Percentiles rank a stretch among this genome's conserved stretches.
Evolutionary conservation across 1,139 yeast genomes (phyloP).

Genomic region (Zygosaccharomyces sapae): DNA sequence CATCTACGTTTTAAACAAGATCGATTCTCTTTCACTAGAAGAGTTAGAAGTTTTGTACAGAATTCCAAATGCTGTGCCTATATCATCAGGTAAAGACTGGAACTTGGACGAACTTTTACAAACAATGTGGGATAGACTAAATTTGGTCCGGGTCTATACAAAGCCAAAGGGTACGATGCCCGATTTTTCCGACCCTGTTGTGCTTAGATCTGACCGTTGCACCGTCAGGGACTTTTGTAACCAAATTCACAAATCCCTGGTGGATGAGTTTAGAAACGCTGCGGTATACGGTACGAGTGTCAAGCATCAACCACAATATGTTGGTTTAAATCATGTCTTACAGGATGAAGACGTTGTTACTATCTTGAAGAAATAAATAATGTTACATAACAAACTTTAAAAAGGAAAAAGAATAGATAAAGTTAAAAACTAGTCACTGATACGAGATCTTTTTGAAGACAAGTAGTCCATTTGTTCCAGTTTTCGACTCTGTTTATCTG

Average conservation of each 20-base stretch:
- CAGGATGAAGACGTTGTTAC: conserved; percentile 98
- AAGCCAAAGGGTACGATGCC: conserved; percentile 94
- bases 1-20: conserved; percentile 86
- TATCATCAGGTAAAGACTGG: conserved; percentile 95
- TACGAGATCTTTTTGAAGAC: neutral
- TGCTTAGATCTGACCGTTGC: conserved; percentile 72
- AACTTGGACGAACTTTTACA: conserved; percentile 90
- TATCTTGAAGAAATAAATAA: conserved; percentile 66
- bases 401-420: neutral
- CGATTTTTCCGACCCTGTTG: conserved; percentile 93
- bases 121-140: conserved; percentile 88
- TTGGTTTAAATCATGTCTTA: conserved; percentile 75
- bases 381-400: conserved; percentile 8
- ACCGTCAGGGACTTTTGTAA: conserved; percentile 94
- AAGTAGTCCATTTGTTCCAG: neutral
- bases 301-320: conserved; percentile 97
- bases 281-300: conserved; percentile 89
- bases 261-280: conserved; percentile 89
- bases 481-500: neutral
- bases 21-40: conserved; percentile 89
- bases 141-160: conserved; percentile 90
- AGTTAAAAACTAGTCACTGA: conserved; percentile 7
- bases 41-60: conserved; percentile 84
- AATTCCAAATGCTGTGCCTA: conserved; percentile 95
- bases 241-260: conserved; percentile 89